Base-by-base conservation (phyloP, 805 yeast genomes). In the Metschnikowia gelsemii region DNA sequence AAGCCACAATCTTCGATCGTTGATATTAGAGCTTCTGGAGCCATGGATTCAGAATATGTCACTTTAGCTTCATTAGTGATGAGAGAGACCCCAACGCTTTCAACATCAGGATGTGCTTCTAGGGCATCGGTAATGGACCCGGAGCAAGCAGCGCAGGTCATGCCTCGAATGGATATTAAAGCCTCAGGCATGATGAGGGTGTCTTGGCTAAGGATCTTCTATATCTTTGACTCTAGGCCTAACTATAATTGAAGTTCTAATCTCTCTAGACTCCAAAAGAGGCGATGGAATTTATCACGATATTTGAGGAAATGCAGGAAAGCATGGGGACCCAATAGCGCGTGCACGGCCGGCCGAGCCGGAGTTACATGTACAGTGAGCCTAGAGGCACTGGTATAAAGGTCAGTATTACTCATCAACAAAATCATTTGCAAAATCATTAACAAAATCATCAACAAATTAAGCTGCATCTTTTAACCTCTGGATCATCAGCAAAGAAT, bases 61-160 rank as follows among this genome's bases (percentile, higher is more conserved):
- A 58, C 55, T 28, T 56, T 55, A 9, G 63, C 63, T 42, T 59
- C 61, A 35, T 57, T 58, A n/a, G 63, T 59, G 19, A 59, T 42
- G 16, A 59, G 55, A 5, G 62, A 58, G 5, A 59, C 62, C 3
- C 54, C 38, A 11, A 50, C 56, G 7, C 27, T 30, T 5, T 32
- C 16, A 3, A 58, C 61, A 8, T 45, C 47, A 2, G 47, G 41
- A 4, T 52, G 13, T 8, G 28, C 26, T n/a, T 47, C 46, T 2
- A 59, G 42, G 1, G 57, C 53, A 9, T 50, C 57, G 6, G 61
- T 49, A 24, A 59, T 46, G 14, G 63, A 47, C 3, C 53, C 56
- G 12, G 58, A 40, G 32, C 63, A 59, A 2, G 63, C 55, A 5
- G 53, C 60, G 28, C 63, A 59, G 21, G 63, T 58, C 63, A 59